phyloP scores from a whole-genome alignment of 495 filamentous ascomycete genomes.

The Mycothermus thermophilus region DNA sequence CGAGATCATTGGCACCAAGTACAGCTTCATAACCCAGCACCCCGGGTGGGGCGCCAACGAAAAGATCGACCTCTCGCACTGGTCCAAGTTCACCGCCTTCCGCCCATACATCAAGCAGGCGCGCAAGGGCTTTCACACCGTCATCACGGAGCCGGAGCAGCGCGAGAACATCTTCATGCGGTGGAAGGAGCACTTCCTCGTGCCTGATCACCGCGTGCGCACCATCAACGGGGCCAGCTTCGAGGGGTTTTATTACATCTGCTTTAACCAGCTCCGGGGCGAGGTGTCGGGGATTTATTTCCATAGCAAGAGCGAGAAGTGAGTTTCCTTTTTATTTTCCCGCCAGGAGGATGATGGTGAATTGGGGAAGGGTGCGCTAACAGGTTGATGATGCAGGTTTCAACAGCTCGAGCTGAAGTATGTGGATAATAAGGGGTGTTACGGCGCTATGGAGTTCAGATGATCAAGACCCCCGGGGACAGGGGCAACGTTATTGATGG shows the following conservation, averaged over 20 bases:
- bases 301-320: slow-evolving; percentile 95
- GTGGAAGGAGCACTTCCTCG: slow-evolving; percentile 98
- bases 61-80: slow-evolving; percentile 86
- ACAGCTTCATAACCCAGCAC: slow-evolving; percentile 83
- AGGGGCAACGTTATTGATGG: too few species aligned
- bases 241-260: slow-evolving; percentile 98
- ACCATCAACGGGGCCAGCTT: slow-evolving; percentile 91
- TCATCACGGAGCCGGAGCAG: slow-evolving; percentile 58
- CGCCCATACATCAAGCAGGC: slow-evolving; percentile 61
- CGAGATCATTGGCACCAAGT: slow-evolving; percentile 92
- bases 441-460: slow-evolving; percentile 84
- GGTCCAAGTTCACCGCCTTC: slow-evolving; percentile 81
- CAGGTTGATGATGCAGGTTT: slow-evolving; percentile 38
- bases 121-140: slow-evolving; percentile 40
- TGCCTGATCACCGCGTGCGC: slow-evolving; percentile 82
- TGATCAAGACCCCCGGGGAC: too few species aligned
- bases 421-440: slow-evolving; percentile 71
- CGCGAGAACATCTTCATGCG: slow-evolving; percentile 95
- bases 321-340: slow-evolving; percentile 20
- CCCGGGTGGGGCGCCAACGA: slow-evolving; percentile 84
- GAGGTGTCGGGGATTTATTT: slow-evolving; percentile 91
- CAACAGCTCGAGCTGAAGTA: slow-evolving; percentile 88
- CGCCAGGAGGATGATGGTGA: too few species aligned
- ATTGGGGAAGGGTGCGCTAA: slow-evolving; percentile 5
- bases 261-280: slow-evolving; percentile 84